Evolutionary conservation across 2,329 filamentous ascomycete genomes (phyloP).

Genomic region (Penicillium vulpinum): DNA sequence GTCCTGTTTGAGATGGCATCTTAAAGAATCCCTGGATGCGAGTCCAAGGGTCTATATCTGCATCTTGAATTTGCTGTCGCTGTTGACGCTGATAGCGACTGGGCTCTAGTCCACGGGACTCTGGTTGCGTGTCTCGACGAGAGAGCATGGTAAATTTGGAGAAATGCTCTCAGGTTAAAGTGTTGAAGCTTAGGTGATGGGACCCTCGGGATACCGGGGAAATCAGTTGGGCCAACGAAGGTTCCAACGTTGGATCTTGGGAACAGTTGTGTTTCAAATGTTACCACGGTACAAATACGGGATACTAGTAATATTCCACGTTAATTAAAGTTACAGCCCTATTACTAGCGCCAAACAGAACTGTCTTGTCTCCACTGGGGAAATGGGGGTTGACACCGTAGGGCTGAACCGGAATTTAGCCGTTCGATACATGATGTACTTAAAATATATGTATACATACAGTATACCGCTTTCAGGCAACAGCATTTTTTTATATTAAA

Average conservation of each 20-base stretch:
- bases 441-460: background rate
- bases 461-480: constrained; percentile 1
- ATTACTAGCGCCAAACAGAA: constrained; percentile 8
- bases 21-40: constrained; percentile 1
- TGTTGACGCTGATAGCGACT: background rate
- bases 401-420: constrained; percentile 10
- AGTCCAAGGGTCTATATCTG: background rate
- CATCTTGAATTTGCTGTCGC: background rate
- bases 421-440: background rate
- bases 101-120: background rate
- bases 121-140: background rate
- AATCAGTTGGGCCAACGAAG: background rate
- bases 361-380: background rate
- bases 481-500: background rate
- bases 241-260: no score
- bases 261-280: background rate
- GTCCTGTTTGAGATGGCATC: background rate
- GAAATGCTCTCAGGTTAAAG: background rate
- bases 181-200: background rate
- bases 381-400: background rate
- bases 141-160: background rate
- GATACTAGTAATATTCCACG: background rate
- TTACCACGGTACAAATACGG: background rate
- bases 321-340: constrained; percentile 7
- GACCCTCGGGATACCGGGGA: background rate